Conservation (phyloP, 2,329 filamentous ascomycete genomes). For the Xylogone sp. region DNA sequence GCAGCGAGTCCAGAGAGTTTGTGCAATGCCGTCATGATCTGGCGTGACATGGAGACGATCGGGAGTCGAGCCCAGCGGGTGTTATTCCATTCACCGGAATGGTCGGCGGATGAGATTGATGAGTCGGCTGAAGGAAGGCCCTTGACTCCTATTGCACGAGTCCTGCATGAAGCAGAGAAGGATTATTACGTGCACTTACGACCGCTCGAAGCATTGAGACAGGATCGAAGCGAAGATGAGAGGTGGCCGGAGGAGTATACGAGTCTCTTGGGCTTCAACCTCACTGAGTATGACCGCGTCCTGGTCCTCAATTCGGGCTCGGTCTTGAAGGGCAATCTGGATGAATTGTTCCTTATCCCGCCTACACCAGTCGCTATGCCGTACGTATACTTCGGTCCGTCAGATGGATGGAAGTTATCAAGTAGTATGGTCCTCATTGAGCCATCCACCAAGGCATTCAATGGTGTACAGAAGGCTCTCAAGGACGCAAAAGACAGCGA, state of each 20-base stretch:
- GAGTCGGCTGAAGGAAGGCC: conserved; percentile 4
- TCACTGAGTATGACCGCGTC: conserved; percentile 22
- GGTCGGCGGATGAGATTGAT: conserved; percentile 14
- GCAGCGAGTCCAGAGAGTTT: conserved; percentile 22
- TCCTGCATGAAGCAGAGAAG: conserved; percentile 17
- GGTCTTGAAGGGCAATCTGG: conserved; percentile 18
- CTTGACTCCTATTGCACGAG: conserved; percentile 18
- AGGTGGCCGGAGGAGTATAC: conserved; percentile 22
- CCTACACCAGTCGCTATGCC: conserved; percentile 22
- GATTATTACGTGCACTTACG: conserved; percentile 20
- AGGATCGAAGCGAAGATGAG: conserved; percentile 9
- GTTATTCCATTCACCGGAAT: conserved; percentile 23
- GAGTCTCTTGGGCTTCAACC: conserved; percentile 25
- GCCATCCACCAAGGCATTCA: conserved; percentile 16
- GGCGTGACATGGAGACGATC: conserved; percentile 23
- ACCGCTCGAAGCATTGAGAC: conserved; percentile 18
- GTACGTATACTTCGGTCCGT: conserved; percentile 20
- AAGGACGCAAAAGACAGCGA: conserved; percentile 9
- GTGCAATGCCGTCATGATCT: conserved; percentile 24
- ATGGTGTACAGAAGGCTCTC: conserved; percentile 14
- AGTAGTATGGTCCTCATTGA: conserved; percentile 20
- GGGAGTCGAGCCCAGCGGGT: conserved; percentile 22
- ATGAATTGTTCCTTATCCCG: conserved; percentile 23
- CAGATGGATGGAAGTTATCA: conserved; percentile 17
- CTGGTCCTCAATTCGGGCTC: conserved; percentile 21